Evolutionary conservation across 2,329 filamentous ascomycete species (phyloP), one percentile per base, ranked within the genome.

Genomic region (Fusarium pseudocircinatum): DNA sequence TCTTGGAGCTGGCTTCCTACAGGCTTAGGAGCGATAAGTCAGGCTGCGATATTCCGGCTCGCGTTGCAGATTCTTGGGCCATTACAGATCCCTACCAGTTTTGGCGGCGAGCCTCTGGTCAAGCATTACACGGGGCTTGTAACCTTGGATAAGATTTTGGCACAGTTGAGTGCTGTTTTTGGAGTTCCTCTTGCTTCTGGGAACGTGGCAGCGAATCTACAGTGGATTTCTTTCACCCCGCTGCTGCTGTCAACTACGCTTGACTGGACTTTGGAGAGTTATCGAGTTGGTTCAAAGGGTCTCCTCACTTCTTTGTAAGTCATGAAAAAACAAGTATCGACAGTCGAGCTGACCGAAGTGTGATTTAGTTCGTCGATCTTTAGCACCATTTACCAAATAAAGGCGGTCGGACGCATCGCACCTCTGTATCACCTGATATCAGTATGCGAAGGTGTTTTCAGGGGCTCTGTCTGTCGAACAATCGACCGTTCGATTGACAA

Each of bases 261-360:
- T 3, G 66, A 69, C 39, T 69, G 66, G 66, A 69, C 64, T 4
- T 15, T 69, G 8, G 66, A 69, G 7, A 46, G 64, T 6, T 57
- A 69, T 5, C 50, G 64, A 1, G 18, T 9, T 4, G 58, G 64
- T 7, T 52, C 43, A 4, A 43, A 24, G 5, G 34, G 50, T 3
- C 57, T 69, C 0, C 2, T 40, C 0, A 57, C 64, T 0, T 69
- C 66, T 0, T 18, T 50, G 64, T 69, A 37, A 63, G 66, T 44
- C 7, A 4, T 4, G 1, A 3, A 26, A 4, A 4, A 14, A 7
- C 8, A 14, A 0, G 4, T 12, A 4, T 1, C 7, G 2, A 4
- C 11, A 20, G 11, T 6, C 1, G 8, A n/a, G 10, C 16, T 58
- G 8, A 60, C 24, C 8, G 0, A 12, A 3, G 0, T 12, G 0